phyloP scores from a whole-genome alignment of 805 yeast species.

The Wickerhamiella parazyma region DNA sequence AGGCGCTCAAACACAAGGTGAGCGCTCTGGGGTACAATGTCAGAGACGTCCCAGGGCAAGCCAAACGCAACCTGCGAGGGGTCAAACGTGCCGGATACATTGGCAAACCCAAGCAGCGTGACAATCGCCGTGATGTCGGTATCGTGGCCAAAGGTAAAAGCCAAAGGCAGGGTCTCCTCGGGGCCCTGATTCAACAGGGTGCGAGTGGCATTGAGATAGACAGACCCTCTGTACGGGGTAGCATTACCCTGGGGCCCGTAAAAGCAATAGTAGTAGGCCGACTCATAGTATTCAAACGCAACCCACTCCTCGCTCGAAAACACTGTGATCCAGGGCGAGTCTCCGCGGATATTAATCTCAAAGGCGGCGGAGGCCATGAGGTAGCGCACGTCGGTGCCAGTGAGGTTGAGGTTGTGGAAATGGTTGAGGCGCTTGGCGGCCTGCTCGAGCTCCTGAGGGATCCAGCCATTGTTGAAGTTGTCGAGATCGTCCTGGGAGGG shows the following conservation, averaged over 20 bases:
- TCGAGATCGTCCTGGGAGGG: slow-evolving; percentile 2
- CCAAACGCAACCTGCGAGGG: slow-evolving; percentile 32
- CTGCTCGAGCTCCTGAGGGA: slow-evolving; percentile 10
- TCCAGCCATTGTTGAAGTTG: slow-evolving; percentile 3
- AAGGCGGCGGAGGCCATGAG: slow-evolving; percentile 37
- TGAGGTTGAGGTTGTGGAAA: slow-evolving; percentile 24
- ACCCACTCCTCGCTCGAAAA: slow-evolving; percentile 22
- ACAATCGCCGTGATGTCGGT: slow-evolving; percentile 40
- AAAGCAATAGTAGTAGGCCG: slow-evolving; percentile 20
- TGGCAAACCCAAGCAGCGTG: slow-evolving; percentile 36
- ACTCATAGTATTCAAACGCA: slow-evolving; percentile 20
- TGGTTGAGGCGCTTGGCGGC: slow-evolving; percentile 19
- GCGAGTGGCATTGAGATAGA: slow-evolving; percentile 37
- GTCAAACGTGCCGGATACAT: slow-evolving; percentile 27
- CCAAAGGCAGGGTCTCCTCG: slow-evolving; percentile 27
- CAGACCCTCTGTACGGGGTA: slow-evolving; percentile 30
- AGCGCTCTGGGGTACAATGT: slow-evolving; percentile 25
- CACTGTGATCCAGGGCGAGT: slow-evolving; percentile 29
- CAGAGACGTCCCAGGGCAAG: slow-evolving; percentile 34
- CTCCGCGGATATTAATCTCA: slow-evolving; percentile 37
- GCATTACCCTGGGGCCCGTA: slow-evolving; percentile 23
- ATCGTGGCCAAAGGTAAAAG: slow-evolving; percentile 44
- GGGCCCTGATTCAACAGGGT: slow-evolving; percentile 32
- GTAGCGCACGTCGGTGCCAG: slow-evolving; percentile 29
- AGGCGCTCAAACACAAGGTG: slow-evolving; percentile 24